Conservation (phyloP, 2,329 filamentous ascomycete species). For the Parafenestella ontariensis region DNA sequence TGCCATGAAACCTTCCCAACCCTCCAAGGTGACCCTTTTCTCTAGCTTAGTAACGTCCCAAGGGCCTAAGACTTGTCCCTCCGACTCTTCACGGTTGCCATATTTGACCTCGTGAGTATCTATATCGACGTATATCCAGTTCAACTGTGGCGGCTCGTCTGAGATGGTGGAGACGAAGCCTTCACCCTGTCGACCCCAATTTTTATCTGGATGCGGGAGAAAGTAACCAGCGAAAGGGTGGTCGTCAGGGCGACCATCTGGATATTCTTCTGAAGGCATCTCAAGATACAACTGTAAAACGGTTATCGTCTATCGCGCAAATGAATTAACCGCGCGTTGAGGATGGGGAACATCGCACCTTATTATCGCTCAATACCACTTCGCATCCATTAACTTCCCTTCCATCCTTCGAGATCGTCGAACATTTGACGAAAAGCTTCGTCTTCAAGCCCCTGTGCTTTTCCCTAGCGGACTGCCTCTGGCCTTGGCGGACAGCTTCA, state of each 20-base stretch:
- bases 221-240: constrained; percentile 64
- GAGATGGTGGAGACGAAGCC: constrained; percentile 61
- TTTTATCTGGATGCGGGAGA: constrained; percentile 61
- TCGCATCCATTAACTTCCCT: constrained; percentile 50
- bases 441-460: constrained; percentile 55
- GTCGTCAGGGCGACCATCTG: constrained; percentile 36
- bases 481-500: constrained; percentile 56
- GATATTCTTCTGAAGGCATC: constrained; percentile 19
- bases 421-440: constrained; percentile 53
- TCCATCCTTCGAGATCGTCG: constrained; percentile 48
- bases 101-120: constrained; percentile 38
- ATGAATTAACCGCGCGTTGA: background rate
- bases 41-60: constrained; percentile 36
- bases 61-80: constrained; percentile 32
- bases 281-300: constrained; percentile 21
- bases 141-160: constrained; percentile 44
- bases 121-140: constrained; percentile 39
- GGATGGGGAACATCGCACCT: constrained; percentile 38
- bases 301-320: background rate
- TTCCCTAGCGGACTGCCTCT: constrained; percentile 53
- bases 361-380: constrained; percentile 51
- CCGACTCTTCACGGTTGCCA: constrained; percentile 26
- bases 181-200: constrained; percentile 45
- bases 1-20: constrained; percentile 39
- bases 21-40: constrained; percentile 26